Percentiles rank a stretch among this genome's conserved stretches.
phyloP scores from a whole-genome alignment of 176 grass and related monocot genomes.

The Sorghum bicolor region Sorghum_bicolor_NCBIv3 NC_012870.2:20050501-20051000 shows the following conservation, averaged over 20 bases:
- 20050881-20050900: slow-evolving; percentile 44
- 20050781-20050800: slow-evolving; percentile 99
- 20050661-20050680: slow-evolving; percentile 28
- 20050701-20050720: slow-evolving; percentile 8
- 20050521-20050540: slow-evolving; percentile 86
- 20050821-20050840: slow-evolving; percentile 98
- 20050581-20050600: slow-evolving; percentile 84
- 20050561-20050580: slow-evolving; percentile 75
- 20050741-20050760: slow-evolving; percentile 27
- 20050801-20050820: slow-evolving; percentile 90
- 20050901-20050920: background rate
- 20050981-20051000: background rate
- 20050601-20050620: slow-evolving; percentile 46
- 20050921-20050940: slow-evolving; percentile 25
- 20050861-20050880: slow-evolving; percentile 97
- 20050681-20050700: slow-evolving; percentile 25
- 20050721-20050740: slow-evolving; percentile 41
- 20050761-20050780: slow-evolving; percentile 89
- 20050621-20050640: slow-evolving; percentile 42
- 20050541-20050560: slow-evolving; percentile 99
- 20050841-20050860: slow-evolving; percentile 95
- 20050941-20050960: slow-evolving; percentile 11
- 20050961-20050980: background rate
- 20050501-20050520: slow-evolving; percentile 52
- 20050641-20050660: slow-evolving; percentile 18